Base-by-base conservation (phyloP, 2,329 filamentous ascomycete genomes). In the Ciborinia camelliae region DNA sequence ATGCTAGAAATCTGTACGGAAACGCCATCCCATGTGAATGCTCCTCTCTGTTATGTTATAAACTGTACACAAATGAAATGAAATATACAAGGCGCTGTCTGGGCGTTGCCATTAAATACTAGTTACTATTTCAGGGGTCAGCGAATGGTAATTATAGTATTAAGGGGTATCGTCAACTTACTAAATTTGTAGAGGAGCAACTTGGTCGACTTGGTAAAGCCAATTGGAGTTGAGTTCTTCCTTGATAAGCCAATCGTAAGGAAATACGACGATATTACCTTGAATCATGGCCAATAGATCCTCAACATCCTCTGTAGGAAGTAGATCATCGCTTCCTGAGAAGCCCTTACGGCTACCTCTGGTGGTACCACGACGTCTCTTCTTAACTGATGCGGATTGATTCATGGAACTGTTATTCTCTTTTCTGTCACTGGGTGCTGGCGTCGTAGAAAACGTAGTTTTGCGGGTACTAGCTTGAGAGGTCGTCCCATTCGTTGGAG, bases 131-230 rank as follows among this genome's bases (percentile, higher is more conserved):
- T 47, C 55, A 47, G 90, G n/a, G 95, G 94, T 2, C 99, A 95
- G 77, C 84, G 90, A 68, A 89, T 91, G 0, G 95, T 95, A 0
- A 98, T 98, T 68, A 96, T 92, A 89, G 86, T 96, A 96, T 87
- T 74, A n/a, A n/a, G 84, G 82, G 69, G 83, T 90, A 63, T 90
- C 76, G 71, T 58, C 10, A 47, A 84, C 90, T 88, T 82, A 92
- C 90, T 99, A 99, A 73, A 99, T 98, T 79, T 97, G 92, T 78
- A 99, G 82, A 64, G 95, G 95, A 72, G 95, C 96, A 75, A 99
- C 89, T 77, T 96, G 90, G 77, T 99, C 95, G 64, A 98, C 91
- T 74, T 94, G 92, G 78, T 97, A 98, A 68, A 97, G 84, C 95
- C 95, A 99, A 75, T 97, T 96, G 64, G 92, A 91, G 70, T 92